A percentile compares a stretch with the other conserved stretches of the same genome.
Evolutionary conservation across 2,329 filamentous ascomycete genomes (phyloP).

Genomic region (Fusarium dlaminii): DNA sequence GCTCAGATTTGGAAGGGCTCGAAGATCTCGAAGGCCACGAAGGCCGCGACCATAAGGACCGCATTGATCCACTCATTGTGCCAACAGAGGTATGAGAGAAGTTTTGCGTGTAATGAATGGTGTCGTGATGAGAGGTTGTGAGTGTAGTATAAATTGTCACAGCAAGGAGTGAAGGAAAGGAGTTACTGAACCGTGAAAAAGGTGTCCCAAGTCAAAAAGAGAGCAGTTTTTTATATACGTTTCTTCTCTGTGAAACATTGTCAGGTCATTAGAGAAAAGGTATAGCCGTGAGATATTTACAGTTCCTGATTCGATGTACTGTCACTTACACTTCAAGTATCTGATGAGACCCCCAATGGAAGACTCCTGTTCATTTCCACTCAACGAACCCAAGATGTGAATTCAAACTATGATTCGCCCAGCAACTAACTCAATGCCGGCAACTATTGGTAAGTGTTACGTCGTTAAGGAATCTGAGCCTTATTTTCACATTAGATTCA

Average conservation of each 20-base stretch:
- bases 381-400: background rate
- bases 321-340: background rate
- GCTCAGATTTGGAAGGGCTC: background rate
- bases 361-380: background rate
- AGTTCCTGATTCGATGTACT: background rate
- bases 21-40: background rate
- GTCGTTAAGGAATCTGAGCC: background rate
- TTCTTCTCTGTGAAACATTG: background rate
- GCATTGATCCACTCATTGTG: background rate
- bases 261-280: too few species aligned
- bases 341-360: background rate
- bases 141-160: background rate
- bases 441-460: background rate
- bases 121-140: background rate
- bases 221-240: background rate
- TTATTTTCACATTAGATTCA: background rate
- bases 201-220: background rate
- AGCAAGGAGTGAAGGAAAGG: background rate
- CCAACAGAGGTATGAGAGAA: too few species aligned
- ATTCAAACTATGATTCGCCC: background rate
- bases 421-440: background rate
- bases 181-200: background rate
- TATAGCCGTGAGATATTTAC: background rate
- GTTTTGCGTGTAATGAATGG: background rate
- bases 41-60: background rate